Conservation (phyloP, 75 land plant species). For the Sequoiadendron giganteum region DNA sequence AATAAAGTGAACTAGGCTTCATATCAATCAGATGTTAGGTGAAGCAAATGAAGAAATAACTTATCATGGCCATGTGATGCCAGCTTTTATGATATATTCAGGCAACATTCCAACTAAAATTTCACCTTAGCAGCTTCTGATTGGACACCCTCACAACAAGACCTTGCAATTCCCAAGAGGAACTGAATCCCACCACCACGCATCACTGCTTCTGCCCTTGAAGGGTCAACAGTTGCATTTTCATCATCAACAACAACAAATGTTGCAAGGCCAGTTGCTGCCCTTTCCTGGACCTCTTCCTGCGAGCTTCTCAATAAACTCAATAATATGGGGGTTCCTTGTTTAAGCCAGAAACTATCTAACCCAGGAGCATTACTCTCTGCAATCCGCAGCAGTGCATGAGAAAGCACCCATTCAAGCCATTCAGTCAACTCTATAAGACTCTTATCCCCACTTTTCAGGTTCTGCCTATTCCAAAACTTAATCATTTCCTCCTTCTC, state of each 20-base stretch:
- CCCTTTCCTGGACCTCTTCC: slow-evolving; percentile 96
- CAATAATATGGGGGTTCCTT: slow-evolving; percentile 76
- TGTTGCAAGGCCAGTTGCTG: slow-evolving; percentile 93
- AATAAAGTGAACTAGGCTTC: neutral
- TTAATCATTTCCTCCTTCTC: slow-evolving; percentile 17
- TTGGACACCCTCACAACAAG: slow-evolving; percentile 89
- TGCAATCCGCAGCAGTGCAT: slow-evolving; percentile 75
- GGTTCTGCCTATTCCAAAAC: slow-evolving; percentile 32
- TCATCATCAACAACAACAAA: slow-evolving; percentile 98
- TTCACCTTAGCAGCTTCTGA: slow-evolving; percentile 97
- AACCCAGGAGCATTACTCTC: slow-evolving; percentile 70
- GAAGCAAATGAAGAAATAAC: neutral
- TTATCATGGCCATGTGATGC: neutral
- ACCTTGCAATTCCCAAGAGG: slow-evolving; percentile 78
- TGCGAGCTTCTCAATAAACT: slow-evolving; percentile 73
- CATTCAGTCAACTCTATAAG: slow-evolving; percentile 55
- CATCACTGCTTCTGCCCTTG: slow-evolving; percentile 94
- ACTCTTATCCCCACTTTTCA: slow-evolving; percentile 24
- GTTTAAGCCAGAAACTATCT: slow-evolving; percentile 85
- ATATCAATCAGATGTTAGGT: neutral
- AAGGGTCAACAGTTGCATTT: slow-evolving; percentile 74
- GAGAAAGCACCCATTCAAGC: slow-evolving; percentile 93
- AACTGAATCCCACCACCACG: slow-evolving; percentile 73
- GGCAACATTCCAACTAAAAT: neutral
- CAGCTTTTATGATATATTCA: neutral